Evolutionary conservation across 306 rosid genomes (phyloP).

Genomic region (Lotus japonicus): DNA sequence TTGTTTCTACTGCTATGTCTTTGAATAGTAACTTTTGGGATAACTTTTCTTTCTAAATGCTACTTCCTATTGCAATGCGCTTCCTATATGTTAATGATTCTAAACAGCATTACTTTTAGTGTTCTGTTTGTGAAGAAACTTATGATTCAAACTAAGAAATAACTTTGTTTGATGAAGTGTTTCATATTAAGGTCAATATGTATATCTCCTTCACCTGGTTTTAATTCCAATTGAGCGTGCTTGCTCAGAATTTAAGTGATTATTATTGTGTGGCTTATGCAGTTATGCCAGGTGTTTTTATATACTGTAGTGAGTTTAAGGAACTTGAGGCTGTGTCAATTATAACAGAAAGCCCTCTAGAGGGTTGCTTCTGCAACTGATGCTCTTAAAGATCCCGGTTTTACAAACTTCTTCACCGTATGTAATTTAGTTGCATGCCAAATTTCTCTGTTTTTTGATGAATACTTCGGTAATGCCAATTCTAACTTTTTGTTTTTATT

Average conservation of each 20-base stretch:
- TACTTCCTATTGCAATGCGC: not conserved
- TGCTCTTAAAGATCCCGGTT: slow-evolving; percentile 51
- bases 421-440: slow-evolving; percentile 19
- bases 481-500: not conserved
- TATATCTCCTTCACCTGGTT: not conserved
- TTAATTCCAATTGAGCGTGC: not conserved
- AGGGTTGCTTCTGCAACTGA: slow-evolving; percentile 36
- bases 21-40: not conserved
- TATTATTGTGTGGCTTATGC: not conserved
- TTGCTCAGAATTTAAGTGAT: not conserved
- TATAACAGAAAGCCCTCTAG: slow-evolving; percentile 57
- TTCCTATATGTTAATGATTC: not conserved
- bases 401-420: slow-evolving; percentile 54
- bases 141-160: not conserved
- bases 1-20: not conserved
- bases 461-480: not conserved
- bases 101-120: not conserved
- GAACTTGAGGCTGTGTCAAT: slow-evolving; percentile 61
- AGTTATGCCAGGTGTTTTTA: slow-evolving; percentile 12
- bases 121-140: slow-evolving; percentile 7
- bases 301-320: slow-evolving; percentile 60
- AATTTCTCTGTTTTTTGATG: slow-evolving; percentile 8
- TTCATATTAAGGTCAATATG: not conserved
- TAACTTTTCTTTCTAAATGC: not conserved
- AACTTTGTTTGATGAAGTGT: not conserved